Conservation (phyloP, 2,329 filamentous ascomycete genomes). For the Emergomyces africanus region DNA sequence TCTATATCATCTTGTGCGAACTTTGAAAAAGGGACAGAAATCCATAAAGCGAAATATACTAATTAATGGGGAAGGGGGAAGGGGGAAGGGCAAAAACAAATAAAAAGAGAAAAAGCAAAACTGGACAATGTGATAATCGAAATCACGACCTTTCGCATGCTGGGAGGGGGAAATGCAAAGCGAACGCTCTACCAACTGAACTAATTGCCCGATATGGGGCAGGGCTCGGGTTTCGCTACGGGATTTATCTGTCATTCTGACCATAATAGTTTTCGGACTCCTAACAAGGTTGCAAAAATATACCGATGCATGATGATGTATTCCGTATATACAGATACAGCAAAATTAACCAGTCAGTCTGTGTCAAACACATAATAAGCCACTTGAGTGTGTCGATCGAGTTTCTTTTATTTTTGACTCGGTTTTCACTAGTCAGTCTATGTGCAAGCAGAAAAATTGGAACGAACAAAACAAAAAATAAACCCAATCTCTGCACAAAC, state of each 20-base stretch:
- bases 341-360: background rate
- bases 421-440: background rate
- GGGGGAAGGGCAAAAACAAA: too few relatives aligned
- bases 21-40: too few relatives aligned
- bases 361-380: too few relatives aligned
- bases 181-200: constrained; percentile 18
- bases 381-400: background rate
- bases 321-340: too few relatives aligned
- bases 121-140: constrained; percentile 17
- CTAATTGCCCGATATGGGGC: constrained; percentile 10
- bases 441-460: background rate
- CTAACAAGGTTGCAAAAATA: too few relatives aligned
- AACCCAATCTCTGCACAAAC: background rate
- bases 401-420: background rate
- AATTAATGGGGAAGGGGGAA: too few relatives aligned
- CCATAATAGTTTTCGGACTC: too few relatives aligned
- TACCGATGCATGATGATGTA: background rate
- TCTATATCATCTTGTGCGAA: too few relatives aligned
- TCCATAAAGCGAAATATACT: too few relatives aligned
- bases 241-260: too few relatives aligned
- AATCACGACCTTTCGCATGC: constrained; percentile 16
- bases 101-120: constrained; percentile 3
- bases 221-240: too few relatives aligned
- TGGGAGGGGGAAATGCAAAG: constrained; percentile 16
- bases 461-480: background rate